These are phyloP conservation scores for Pythium rhizo-oryzae DNA, from an alignment of 352 stramenopile genomes.

Conservation along the genomic window DNA sequence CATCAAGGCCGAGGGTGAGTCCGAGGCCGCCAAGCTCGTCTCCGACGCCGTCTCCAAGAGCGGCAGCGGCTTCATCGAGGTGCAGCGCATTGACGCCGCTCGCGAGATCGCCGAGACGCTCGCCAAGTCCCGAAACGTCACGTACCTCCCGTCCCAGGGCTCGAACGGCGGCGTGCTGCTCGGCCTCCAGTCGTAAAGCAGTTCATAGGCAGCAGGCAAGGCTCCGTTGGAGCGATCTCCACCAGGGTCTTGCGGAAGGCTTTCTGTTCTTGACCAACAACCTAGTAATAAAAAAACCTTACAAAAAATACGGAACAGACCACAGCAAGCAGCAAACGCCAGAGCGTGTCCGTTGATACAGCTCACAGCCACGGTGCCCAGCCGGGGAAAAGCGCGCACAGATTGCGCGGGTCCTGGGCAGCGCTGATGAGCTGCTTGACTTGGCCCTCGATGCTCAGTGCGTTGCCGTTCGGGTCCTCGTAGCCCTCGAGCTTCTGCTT, in stretches of 20 bases:
- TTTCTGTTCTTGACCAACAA: background rate
- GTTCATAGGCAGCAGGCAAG: background rate
- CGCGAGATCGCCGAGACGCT: slow-evolving; percentile 99
- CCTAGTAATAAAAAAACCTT: slow-evolving; percentile 9
- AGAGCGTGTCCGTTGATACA: too few species aligned
- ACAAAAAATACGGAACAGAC: slow-evolving; percentile 4
- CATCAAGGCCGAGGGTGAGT: slow-evolving; percentile 97
- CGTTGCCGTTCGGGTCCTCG: slow-evolving; percentile 96
- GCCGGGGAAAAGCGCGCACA: slow-evolving; percentile 95
- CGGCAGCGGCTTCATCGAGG: slow-evolving; percentile 98
- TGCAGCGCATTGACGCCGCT: slow-evolving; percentile 99
- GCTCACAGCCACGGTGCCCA: slow-evolving; percentile 97
- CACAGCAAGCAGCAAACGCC: too few species aligned
- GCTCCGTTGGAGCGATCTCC: background rate
- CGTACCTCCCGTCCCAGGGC: slow-evolving; percentile 96
- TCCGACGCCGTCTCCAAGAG: slow-evolving; percentile 98
- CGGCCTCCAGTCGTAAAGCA: slow-evolving; percentile 58
- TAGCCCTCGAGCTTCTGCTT: slow-evolving; percentile 99
- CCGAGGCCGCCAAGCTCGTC: slow-evolving; percentile 97
- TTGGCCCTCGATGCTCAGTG: slow-evolving; percentile 97
- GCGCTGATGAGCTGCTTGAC: slow-evolving; percentile 98
- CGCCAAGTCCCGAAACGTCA: slow-evolving; percentile 97
- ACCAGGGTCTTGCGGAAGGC: background rate
- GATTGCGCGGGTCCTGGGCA: slow-evolving; percentile 95
- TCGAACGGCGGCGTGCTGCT: slow-evolving; percentile 86